phyloP scores from a whole-genome alignment of 2,329 filamentous ascomycete species.

The Hypoxylon rubiginosum region DNA sequence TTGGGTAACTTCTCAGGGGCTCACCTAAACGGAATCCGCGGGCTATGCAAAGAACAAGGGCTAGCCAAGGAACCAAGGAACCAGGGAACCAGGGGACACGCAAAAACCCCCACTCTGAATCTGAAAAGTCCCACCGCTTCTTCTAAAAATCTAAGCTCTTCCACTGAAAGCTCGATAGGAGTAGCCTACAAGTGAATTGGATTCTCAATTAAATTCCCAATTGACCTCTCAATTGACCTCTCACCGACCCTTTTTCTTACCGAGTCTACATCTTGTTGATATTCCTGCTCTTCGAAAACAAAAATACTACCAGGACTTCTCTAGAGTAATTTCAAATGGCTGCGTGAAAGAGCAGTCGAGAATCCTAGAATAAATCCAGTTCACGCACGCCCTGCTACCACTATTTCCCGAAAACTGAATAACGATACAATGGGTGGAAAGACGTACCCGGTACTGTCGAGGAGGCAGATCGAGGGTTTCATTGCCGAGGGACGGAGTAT shows the following conservation, averaged over 20 bases:
- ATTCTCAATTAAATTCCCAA: too few relatives aligned
- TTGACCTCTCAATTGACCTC: background rate
- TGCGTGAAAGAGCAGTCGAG: background rate
- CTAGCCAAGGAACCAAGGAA: too few relatives aligned
- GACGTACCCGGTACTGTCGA: constrained; percentile 64
- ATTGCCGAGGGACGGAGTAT: constrained; percentile 86
- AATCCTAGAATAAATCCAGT: background rate
- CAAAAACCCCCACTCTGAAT: constrained; percentile 6
- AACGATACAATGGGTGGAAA: constrained; percentile 49
- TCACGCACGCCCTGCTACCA: background rate
- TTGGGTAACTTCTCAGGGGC: constrained; percentile 28
- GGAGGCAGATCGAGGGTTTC: constrained; percentile 79
- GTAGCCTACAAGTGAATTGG: constrained; percentile 15
- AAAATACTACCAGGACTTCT: background rate
- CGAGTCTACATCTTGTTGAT: background rate
- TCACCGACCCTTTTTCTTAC: constrained; percentile 7
- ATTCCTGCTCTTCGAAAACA: background rate
- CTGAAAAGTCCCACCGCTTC: constrained; percentile 21
- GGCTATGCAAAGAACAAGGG: constrained; percentile 2
- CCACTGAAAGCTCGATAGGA: background rate
- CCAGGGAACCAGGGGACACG: too few relatives aligned
- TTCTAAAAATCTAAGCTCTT: constrained; percentile 16
- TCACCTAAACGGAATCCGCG: constrained; percentile 23
- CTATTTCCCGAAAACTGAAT: background rate
- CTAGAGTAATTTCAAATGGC: background rate